Evolutionary conservation across 2,329 filamentous ascomycete species (phyloP).

Genomic region (Thielaviopsis musarum): DNA sequence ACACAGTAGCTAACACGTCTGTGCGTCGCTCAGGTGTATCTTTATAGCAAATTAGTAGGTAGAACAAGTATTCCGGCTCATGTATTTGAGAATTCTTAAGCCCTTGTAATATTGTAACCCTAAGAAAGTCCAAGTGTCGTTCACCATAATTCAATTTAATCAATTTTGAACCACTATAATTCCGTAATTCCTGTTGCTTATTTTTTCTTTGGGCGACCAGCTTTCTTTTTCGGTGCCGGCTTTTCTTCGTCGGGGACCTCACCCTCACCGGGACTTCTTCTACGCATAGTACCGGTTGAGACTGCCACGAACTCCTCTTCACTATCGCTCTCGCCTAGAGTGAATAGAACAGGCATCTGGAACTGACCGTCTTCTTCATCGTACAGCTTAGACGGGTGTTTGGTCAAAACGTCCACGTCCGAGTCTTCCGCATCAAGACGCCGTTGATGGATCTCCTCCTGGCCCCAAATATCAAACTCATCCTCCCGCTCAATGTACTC

Average conservation of each 20-base stretch:
- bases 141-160: background rate
- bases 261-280: constrained; percentile 63
- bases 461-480: constrained; percentile 93
- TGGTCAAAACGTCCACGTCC: constrained; percentile 73
- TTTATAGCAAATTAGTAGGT: no score
- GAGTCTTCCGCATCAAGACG: constrained; percentile 86
- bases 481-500: constrained; percentile 93
- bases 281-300: constrained; percentile 65
- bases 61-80: no score
- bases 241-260: constrained; percentile 39
- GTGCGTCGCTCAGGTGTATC: no score
- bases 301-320: constrained; percentile 70
- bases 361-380: constrained; percentile 49
- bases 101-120: no score
- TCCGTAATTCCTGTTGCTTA: constrained; percentile 9
- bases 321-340: constrained; percentile 84
- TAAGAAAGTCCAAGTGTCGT: no score
- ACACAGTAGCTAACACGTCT: no score
- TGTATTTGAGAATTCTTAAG: no score
- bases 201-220: constrained; percentile 27
- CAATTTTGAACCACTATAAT: no score
- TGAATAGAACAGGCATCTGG: constrained; percentile 81
- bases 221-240: constrained; percentile 25
- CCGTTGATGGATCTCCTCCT: constrained; percentile 84
- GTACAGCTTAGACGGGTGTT: constrained; percentile 48